Percentiles rank a stretch among this genome's conserved stretches.
These are phyloP conservation scores for Strobilomyces dryophilus DNA, from an alignment of 768 basidiomycete genomes.

Conservation along the genomic window DNA sequence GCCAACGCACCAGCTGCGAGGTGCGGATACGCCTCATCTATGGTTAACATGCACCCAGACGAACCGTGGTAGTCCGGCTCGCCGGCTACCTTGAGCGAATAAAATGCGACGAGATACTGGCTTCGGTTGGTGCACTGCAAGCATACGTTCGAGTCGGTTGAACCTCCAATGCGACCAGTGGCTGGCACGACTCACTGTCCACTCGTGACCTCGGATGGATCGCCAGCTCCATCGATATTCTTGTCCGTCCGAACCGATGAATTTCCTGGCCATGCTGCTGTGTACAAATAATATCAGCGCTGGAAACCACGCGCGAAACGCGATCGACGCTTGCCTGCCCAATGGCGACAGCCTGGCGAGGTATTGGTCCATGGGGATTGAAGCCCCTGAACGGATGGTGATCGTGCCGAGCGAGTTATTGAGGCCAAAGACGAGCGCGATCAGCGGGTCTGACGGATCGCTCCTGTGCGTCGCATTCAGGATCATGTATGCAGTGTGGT, in stretches of 20 bases:
- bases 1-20: constrained; percentile 49
- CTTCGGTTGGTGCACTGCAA: constrained; percentile 51
- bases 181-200: constrained; percentile 47
- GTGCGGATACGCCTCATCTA: constrained; percentile 56
- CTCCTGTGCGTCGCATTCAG: constrained; percentile 36
- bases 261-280: constrained; percentile 47
- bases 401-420: constrained; percentile 51
- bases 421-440: constrained; percentile 49
- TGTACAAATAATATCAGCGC: constrained; percentile 4
- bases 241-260: constrained; percentile 54
- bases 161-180: no score
- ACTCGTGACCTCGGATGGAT: constrained; percentile 49
- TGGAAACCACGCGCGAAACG: not conserved
- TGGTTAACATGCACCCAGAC: constrained; percentile 58
- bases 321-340: constrained; percentile 39
- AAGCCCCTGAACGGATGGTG: constrained; percentile 35
- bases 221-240: constrained; percentile 60
- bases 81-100: constrained; percentile 50
- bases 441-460: constrained; percentile 35
- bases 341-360: constrained; percentile 37
- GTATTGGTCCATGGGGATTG: constrained; percentile 50
- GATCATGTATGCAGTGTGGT: constrained; percentile 49
- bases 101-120: constrained; percentile 54
- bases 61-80: constrained; percentile 52
- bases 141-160: not conserved